A percentile compares a stretch with the other conserved stretches of the same genome.
These are phyloP conservation scores for Gaillardinia entomophila DNA, from an alignment of 805 yeast genomes.

Conservation along the genomic window DNA sequence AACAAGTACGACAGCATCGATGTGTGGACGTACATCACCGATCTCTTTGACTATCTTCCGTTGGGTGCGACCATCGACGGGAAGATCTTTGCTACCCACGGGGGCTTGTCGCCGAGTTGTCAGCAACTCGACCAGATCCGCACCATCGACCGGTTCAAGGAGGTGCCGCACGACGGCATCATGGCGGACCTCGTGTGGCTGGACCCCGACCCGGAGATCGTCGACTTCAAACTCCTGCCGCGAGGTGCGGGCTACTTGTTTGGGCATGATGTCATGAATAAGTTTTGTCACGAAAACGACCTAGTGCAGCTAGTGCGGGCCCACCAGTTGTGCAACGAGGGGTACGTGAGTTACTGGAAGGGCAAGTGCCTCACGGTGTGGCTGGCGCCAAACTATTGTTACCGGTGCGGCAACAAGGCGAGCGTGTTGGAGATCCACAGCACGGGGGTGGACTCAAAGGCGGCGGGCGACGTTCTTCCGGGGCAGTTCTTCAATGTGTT, in stretches of 20 bases:
- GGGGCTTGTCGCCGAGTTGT: conserved; percentile 92
- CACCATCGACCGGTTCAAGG: conserved; percentile 85
- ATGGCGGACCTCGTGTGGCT: conserved; percentile 99
- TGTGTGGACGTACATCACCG: conserved; percentile 89
- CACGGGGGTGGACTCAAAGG: conserved; percentile 34
- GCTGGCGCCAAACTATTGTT: conserved; percentile 98
- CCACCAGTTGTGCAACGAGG: conserved; percentile 95
- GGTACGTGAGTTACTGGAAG: conserved; percentile 85
- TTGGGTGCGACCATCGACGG: conserved; percentile 87
- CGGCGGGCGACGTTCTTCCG: conserved; percentile 19
- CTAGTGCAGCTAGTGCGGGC: conserved; percentile 85
- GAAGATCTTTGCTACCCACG: conserved; percentile 90
- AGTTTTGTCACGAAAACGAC: conserved; percentile 71
- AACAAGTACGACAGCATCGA: conserved; percentile 73
- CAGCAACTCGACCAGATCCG: conserved; percentile 90
- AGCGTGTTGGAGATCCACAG: conserved; percentile 82
- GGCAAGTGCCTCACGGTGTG: conserved; percentile 94
- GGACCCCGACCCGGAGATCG: conserved; percentile 83
- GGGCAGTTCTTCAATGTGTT: conserved; percentile 85
- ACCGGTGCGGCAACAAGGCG: conserved; percentile 94
- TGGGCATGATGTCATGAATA: conserved; percentile 85
- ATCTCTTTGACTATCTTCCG: conserved; percentile 85
- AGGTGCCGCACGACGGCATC: conserved; percentile 98
- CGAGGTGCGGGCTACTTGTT: conserved; percentile 98
- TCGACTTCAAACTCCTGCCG: conserved; percentile 83